These are phyloP conservation scores for Astrothelium subdiscretum DNA, from an alignment of 495 filamentous ascomycete genomes.

Conservation along the genomic window DNA sequence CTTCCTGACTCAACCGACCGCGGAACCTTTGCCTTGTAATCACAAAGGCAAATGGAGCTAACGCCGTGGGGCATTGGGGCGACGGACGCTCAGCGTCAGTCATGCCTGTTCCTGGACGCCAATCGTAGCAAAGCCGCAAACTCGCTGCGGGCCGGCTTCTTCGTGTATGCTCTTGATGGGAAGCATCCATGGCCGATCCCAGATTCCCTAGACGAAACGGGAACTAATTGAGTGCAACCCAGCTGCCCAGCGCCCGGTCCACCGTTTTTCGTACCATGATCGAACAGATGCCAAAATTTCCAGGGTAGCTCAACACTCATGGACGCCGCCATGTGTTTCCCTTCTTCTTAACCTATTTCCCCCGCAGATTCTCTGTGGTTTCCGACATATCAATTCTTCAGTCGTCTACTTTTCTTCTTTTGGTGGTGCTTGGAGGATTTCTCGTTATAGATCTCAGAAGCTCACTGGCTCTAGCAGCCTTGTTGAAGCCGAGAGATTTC, in stretches of 20 bases:
- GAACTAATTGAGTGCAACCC: background rate
- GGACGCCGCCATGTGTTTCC: background rate
- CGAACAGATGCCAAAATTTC: background rate
- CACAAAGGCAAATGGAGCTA: background rate
- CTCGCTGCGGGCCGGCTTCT: constrained; percentile 1
- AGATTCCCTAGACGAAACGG: background rate
- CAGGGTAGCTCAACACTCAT: constrained; percentile 1
- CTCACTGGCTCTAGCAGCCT: background rate
- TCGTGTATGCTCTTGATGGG: background rate
- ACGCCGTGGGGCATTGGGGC: background rate
- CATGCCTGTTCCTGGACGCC: background rate
- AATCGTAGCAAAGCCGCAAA: background rate
- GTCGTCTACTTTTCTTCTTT: background rate
- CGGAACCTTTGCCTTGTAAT: background rate
- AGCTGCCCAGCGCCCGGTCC: constrained; percentile 1
- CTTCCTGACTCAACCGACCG: background rate
- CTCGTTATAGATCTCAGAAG: background rate
- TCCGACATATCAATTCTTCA: background rate
- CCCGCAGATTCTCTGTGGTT: background rate
- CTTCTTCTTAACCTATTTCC: background rate
- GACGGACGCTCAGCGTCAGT: background rate
- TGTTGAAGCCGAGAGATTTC: background rate
- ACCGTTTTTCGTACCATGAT: constrained; percentile 1
- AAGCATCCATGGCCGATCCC: background rate
- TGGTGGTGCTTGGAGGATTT: background rate